phyloP scores from a whole-genome alignment of 2,329 filamentous ascomycete species.

The Neonectria punicea region DNA sequence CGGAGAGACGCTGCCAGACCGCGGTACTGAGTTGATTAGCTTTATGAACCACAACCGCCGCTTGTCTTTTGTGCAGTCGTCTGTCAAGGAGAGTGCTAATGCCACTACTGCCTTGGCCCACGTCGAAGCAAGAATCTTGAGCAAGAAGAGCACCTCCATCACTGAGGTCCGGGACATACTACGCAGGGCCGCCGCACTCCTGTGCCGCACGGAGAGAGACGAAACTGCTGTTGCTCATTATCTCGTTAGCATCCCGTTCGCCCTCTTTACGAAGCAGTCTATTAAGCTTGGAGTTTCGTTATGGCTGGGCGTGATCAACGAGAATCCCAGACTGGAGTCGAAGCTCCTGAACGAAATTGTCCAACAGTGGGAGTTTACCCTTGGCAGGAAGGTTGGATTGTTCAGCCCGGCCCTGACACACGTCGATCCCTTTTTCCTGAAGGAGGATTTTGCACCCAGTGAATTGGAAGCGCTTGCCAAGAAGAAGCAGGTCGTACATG shows the following conservation, averaged over 20 bases:
- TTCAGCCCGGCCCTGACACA: constrained; percentile 81
- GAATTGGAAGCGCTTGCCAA: constrained; percentile 80
- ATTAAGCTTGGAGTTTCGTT: constrained; percentile 95
- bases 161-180: constrained; percentile 83
- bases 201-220: constrained; percentile 81
- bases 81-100: constrained; percentile 65
- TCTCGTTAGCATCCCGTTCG: constrained; percentile 92
- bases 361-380: constrained; percentile 89
- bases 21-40: constrained; percentile 72
- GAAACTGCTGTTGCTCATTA: constrained; percentile 85
- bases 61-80: constrained; percentile 62
- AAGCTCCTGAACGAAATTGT: constrained; percentile 87
- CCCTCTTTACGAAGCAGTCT: constrained; percentile 91
- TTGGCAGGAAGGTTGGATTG: constrained; percentile 80
- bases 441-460: constrained; percentile 92
- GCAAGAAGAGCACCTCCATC: constrained; percentile 76
- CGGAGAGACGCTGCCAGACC: constrained; percentile 77
- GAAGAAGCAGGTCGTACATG: constrained; percentile 81
- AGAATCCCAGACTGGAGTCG: constrained; percentile 89
- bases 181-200: constrained; percentile 83
- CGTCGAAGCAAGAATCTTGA: constrained; percentile 76
- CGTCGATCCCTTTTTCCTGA: constrained; percentile 88
- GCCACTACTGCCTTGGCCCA: constrained; percentile 75
- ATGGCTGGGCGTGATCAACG: constrained; percentile 97
- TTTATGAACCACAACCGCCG: constrained; percentile 66